phyloP scores from a whole-genome alignment of 2,329 filamentous ascomycete species.

The Botryotinia calthae region DNA sequence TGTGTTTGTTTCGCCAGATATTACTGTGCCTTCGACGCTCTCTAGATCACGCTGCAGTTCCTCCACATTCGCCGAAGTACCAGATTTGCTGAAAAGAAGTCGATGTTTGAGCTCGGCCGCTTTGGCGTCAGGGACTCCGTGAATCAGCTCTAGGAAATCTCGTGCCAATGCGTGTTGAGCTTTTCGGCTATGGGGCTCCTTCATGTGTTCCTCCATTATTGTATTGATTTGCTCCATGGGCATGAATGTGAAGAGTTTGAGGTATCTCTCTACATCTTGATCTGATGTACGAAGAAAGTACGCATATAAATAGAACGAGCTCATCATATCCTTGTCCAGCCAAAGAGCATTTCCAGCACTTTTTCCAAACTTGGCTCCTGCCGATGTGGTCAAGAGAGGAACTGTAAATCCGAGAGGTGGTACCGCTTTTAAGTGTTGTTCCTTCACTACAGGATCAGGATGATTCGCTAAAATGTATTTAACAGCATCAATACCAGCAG shows the following conservation, averaged over 20 bases:
- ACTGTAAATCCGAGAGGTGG: slow-evolving; percentile 82
- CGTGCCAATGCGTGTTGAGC: slow-evolving; percentile 82
- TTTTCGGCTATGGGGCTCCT: slow-evolving; percentile 66
- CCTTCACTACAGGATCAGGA: slow-evolving; percentile 46
- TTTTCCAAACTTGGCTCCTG: slow-evolving; percentile 92
- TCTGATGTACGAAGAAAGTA: slow-evolving; percentile 86
- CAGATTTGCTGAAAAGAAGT: slow-evolving; percentile 45
- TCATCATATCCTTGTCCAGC: slow-evolving; percentile 81
- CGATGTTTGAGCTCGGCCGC: slow-evolving; percentile 57
- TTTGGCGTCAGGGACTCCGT: slow-evolving; percentile 64
- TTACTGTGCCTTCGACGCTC: not conserved
- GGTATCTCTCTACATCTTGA: slow-evolving; percentile 72
- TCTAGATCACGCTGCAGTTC: not conserved
- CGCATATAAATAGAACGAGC: slow-evolving; percentile 81
- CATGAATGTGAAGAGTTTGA: slow-evolving; percentile 90
- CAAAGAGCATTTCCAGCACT: slow-evolving; percentile 91
- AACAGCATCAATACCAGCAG: slow-evolving; percentile 82
- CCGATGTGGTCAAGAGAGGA: slow-evolving; percentile 79
- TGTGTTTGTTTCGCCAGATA: not conserved
- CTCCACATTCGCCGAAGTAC: slow-evolving; percentile 25
- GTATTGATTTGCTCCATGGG: slow-evolving; percentile 65
- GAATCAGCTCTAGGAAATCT: slow-evolving; percentile 78
- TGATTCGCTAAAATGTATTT: slow-evolving; percentile 67
- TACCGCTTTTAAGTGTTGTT: slow-evolving; percentile 42
- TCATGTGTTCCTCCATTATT: slow-evolving; percentile 65